These are phyloP conservation scores for Populus nigra DNA, from an alignment of 345 rosid species.

Conservation along the genomic window DNA sequence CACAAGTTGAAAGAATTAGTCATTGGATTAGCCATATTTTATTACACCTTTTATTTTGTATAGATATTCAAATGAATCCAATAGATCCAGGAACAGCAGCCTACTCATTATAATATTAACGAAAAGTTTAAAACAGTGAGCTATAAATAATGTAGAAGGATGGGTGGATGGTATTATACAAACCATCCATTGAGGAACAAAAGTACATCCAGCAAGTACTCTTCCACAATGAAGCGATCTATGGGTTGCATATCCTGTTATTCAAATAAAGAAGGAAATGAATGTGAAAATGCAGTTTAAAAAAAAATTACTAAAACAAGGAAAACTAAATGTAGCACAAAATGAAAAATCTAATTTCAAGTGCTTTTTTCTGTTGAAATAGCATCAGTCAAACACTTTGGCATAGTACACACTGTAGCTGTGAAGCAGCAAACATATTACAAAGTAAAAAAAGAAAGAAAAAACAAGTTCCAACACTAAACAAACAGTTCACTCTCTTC, in stretches of 20 bases:
- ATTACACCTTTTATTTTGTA: neutral
- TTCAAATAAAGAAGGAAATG: constrained; percentile 11
- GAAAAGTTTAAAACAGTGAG: neutral
- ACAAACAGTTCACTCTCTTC: too few relatives aligned
- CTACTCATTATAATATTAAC: neutral
- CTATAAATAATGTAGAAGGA: neutral
- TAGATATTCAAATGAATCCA: constrained; percentile 4
- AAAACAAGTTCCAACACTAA: too few relatives aligned
- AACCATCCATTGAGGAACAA: constrained; percentile 95
- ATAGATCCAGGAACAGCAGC: neutral
- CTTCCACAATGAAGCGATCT: constrained; percentile 94
- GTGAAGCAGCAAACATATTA: too few relatives aligned
- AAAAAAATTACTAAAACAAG: neutral
- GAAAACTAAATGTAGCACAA: constrained; percentile 11
- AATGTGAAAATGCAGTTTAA: neutral
- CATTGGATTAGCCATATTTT: too few relatives aligned
- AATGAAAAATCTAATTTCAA: neutral
- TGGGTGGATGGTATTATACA: constrained; percentile 23
- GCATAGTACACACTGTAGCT: neutral
- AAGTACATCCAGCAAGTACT: constrained; percentile 90
- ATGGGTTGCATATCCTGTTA: constrained; percentile 88
- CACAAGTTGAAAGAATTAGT: neutral
- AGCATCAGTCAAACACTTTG: neutral
- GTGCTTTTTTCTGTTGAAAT: neutral
- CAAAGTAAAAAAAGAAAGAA: too few relatives aligned